Evolutionary conservation across 148 eudicot genomes (phyloP), one percentile per base, ranked within the genome.

Genomic region (Nyssa sinensis): DNA sequence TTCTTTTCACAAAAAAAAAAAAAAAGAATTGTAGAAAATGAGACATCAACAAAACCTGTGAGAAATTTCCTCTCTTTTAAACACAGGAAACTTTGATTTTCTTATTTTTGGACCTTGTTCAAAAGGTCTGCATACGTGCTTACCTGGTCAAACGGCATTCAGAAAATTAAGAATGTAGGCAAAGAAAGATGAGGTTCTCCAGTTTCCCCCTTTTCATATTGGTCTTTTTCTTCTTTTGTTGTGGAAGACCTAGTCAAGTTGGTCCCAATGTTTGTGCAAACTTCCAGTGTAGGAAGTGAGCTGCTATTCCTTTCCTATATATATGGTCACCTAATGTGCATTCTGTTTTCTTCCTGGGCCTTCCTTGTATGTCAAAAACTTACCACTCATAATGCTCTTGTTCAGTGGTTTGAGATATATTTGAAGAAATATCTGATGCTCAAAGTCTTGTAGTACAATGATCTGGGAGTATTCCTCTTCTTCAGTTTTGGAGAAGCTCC

Each of bases 231-330:
- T n/a, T n/a, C n/a, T n/a, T n/a, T n/a, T n/a, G n/a, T n/a, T n/a
- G n/a, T n/a, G n/a, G 1, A 34, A 58, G 37, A 58, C 23, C 44
- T 33, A 13, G 0, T 25, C 9, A 1, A 3, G 9, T 30, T 28
- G 23, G 35, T 29, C 19, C 13, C n/a, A 70, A n/a, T 34, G 39
- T 70, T 70, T 57, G 30, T 55, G 30, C 63, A 70, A 23, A 70
- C 12, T 69, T 69, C 19, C 37, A 27, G 24, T 4, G 24, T 11
- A 68, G 44, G 70, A 27, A 29, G 25, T 51, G 72, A 62, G 34
- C 59, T 16, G 5, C 35, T 24, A 12, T 24, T 24, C 28, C 21
- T 66, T 68, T 31, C 59, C 27, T 33, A 57, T 34, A 1, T 31
- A n/a, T 17, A n/a, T 57, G 62, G 62, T 39, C 11, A n/a, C 44